Evolutionary conservation across 2,329 filamentous ascomycete species (phyloP).

Genomic region (Colletotrichum sp.): DNA sequence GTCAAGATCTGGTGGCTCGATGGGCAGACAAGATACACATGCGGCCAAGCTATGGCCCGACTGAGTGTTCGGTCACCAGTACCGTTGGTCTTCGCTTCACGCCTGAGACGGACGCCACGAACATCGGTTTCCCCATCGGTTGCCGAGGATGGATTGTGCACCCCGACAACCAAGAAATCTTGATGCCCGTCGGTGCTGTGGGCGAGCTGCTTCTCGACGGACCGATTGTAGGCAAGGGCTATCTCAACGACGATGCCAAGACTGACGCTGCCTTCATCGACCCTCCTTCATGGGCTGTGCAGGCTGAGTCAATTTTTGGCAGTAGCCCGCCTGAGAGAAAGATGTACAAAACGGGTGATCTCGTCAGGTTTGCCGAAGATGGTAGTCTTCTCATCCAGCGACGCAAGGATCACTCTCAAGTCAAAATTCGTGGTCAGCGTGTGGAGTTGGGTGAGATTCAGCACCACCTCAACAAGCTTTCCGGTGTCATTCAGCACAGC

Average conservation of each 20-base stretch:
- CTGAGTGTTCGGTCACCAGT: conserved; percentile 25
- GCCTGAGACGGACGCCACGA: background rate
- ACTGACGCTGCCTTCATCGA: background rate
- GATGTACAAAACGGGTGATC: conserved; percentile 21
- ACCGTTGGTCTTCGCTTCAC: conserved; percentile 35
- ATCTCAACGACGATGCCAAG: conserved; percentile 4
- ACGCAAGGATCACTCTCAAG: conserved; percentile 24
- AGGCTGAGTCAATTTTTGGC: background rate
- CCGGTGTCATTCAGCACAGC: background rate
- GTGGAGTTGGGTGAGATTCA: conserved; percentile 15
- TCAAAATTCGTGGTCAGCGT: conserved; percentile 24
- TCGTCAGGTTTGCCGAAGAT: conserved; percentile 11
- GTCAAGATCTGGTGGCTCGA: conserved; percentile 22
- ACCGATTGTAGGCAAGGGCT: background rate
- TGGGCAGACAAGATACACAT: conserved; percentile 26
- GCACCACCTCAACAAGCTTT: background rate
- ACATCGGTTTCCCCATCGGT: conserved; percentile 29
- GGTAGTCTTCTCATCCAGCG: conserved; percentile 15
- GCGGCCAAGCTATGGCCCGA: conserved; percentile 31
- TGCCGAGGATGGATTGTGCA: conserved; percentile 29
- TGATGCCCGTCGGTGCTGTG: conserved; percentile 7
- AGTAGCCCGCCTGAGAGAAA: background rate
- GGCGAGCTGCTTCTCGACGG: conserved; percentile 17
- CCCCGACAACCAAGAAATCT: conserved; percentile 14
- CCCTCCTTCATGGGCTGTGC: background rate